Base-by-base conservation (phyloP, 495 filamentous ascomycete species). In the Wilcoxina mikolae region DNA sequence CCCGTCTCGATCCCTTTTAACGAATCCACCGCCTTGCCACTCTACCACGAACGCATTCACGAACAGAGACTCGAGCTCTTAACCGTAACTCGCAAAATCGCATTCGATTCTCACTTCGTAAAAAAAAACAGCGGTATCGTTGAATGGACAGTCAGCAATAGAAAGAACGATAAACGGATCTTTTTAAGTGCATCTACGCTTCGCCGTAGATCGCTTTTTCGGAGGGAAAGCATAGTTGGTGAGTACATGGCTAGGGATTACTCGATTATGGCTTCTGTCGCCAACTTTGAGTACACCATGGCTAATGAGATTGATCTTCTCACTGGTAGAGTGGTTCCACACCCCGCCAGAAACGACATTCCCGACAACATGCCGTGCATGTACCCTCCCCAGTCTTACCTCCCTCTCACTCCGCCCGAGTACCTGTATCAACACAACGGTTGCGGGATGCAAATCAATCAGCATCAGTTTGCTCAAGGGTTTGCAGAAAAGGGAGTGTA, bases 331-430 rank as follows among this genome's bases (percentile, higher is more conserved):
- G 51, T 54, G 51, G 49, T 39, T 23, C 46, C 52, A 42, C 17
- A 38, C 39, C 51, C 38, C 45, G 42, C 33, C 47, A 53, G 39
- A 55, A 44, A 31, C 54, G 54, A 56, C 10, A 22, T 44, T 24
- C 52, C 49, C 49, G 27, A 38, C 54, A 46, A 26, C 27, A 66
- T 66, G 63, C 63, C 63, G 39, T 58, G 58, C 54, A 46, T 58
- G 22, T 65, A 59, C 41, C 57, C 53, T 33, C 48, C 59, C 10
- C 62, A 62, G 39, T 57, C 61, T 23, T 56, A 58, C 41, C 55
- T 62, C 25, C 63, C 63, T 4, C 62, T 60, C n/a, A 66, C 63
- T 43, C 63, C 63, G 9, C 63, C 63, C 17, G 63, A 66, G 33
- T 66, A 60, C 45, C 55, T 60, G 44, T 55, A 48, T 18, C 48